These are phyloP conservation scores for Bromus sterilis DNA, from an alignment of 176 grass and related monocot genomes.

Conservation along the genomic window DNA sequence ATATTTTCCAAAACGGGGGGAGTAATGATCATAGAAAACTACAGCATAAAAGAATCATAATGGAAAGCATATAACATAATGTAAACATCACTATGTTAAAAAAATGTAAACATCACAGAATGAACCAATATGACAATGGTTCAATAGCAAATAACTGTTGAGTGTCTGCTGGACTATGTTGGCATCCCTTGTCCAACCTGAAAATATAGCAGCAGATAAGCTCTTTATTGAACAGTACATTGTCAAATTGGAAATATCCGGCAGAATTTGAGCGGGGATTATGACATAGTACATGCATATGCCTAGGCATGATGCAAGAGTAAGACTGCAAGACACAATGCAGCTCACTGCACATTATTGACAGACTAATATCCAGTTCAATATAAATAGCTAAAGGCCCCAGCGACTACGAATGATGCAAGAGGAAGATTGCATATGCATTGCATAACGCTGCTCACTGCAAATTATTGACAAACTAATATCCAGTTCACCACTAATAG, in stretches of 20 bases:
- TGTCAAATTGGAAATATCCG: neutral
- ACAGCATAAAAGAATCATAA: neutral
- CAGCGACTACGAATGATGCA: neutral
- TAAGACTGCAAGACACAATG: constrained; percentile 1
- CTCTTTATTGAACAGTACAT: constrained; percentile 10
- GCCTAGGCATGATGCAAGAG: constrained; percentile 1
- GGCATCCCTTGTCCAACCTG: neutral
- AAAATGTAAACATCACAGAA: neutral
- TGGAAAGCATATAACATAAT: neutral
- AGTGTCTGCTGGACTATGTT: neutral
- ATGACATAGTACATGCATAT: neutral
- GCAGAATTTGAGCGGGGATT: constrained; percentile 6
- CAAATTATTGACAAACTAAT: constrained; percentile 26
- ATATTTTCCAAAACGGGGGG: too few species aligned
- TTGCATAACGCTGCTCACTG: constrained; percentile 5
- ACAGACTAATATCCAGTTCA: constrained; percentile 1
- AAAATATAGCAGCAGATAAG: neutral
- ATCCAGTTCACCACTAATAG: neutral
- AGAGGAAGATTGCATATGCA: constrained; percentile 19
- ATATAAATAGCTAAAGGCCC: neutral
- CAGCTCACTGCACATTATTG: constrained; percentile 31
- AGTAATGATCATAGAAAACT: too few species aligned
- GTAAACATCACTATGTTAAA: neutral
- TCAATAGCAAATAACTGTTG: neutral
- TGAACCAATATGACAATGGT: neutral